A percentile compares a stretch with the other conserved stretches of the same genome.
Conservation (phyloP, 306 rosid genomes). For the Ochetophila trinervis region DNA sequence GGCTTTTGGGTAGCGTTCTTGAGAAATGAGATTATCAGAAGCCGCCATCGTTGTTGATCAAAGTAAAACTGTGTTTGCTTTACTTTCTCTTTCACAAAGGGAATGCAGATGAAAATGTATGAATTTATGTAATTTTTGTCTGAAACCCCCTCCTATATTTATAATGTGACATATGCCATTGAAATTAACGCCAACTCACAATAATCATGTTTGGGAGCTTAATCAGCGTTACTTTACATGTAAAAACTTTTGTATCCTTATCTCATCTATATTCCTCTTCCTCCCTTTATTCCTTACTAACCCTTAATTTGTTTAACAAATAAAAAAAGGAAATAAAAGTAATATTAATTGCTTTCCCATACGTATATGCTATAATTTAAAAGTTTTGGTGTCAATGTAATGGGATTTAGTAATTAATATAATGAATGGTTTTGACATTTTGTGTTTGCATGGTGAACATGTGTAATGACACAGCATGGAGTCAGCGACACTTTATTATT, state of each 20-base stretch:
- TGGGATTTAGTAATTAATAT: too few species aligned
- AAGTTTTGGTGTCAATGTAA: too few species aligned
- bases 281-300: too few species aligned
- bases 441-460: too few species aligned
- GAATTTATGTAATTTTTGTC: background rate
- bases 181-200: constrained; percentile 37
- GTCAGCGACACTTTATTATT: too few species aligned
- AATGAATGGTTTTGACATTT: too few species aligned
- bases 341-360: background rate
- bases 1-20: constrained; percentile 32
- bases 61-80: too few species aligned
- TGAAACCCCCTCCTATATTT: background rate
- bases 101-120: background rate
- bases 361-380: too few species aligned
- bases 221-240: constrained; percentile 13
- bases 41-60: constrained; percentile 43
- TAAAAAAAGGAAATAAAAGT: background rate
- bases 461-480: too few species aligned
- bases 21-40: constrained; percentile 20
- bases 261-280: background rate
- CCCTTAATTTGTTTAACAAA: background rate
- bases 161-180: background rate
- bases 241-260: background rate
- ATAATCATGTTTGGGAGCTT: background rate
- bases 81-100: background rate